Base-by-base conservation (phyloP, 1,139 yeast genomes). In the Casaregolazyma suthepensis region DNA sequence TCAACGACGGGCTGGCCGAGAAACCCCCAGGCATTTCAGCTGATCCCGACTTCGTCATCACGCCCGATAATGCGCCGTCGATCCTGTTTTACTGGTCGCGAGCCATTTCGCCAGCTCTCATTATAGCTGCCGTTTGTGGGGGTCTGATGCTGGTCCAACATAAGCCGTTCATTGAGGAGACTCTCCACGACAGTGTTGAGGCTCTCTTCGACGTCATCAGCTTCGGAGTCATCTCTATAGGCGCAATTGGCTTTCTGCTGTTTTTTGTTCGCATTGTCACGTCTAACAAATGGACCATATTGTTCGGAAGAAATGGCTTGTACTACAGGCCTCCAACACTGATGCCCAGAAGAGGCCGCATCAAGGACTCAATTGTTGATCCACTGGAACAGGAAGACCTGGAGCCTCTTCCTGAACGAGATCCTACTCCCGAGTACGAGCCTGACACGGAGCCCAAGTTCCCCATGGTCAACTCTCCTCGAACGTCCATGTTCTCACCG, bases 71-170 rank as follows among this genome's bases (percentile, higher is more conserved):
- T 35, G 40, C 40, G 5, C 40, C 40, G 9, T 35, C 40, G 1
- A 15, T 35, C 5, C 13, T 35, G 13, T 35, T 35, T 35, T 35
- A 35, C 12, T 43, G 51, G 52, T 26, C 53, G 1, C 37, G 55
- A 54, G 29, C 45, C 4, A 45, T 60, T 15, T 59, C 61, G n/a
- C 64, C 64, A 10, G 64, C 64, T 3, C 51, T 61, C 7, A 60
- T 56, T 47, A 48, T 61, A n/a, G 61, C 64, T 15, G 50, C 59
- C 9, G 57, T 61, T 46, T 50, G 58, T 23, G 54, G 58, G n/a
- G 63, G 64, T 19, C 51, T 61, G 42, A 47, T 61, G 40, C 53
- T 61, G 19, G 60, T 55, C n/a, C 63, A 59, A 38, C 63, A 60
- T 52, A 56, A 56, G 13, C 63, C 59, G 12, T 48, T 53, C 45